These are phyloP conservation scores for Fusarium sp. DNA, from an alignment of 2,329 filamentous ascomycete genomes.

Conservation along the genomic window DNA sequence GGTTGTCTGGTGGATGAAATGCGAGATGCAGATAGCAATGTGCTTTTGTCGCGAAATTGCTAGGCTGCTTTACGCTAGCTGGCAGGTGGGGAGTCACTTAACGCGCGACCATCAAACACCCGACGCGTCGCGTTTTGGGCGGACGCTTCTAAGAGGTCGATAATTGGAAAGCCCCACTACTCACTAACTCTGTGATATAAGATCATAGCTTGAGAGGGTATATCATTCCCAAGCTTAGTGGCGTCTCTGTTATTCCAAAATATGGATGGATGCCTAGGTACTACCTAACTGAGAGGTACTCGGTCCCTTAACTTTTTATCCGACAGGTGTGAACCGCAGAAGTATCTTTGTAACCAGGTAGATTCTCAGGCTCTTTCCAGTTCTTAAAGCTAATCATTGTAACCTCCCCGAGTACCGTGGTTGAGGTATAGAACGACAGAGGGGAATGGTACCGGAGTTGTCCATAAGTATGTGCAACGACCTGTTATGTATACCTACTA, in stretches of 20 bases:
- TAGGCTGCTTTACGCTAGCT: constrained; percentile 29
- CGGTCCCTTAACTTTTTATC: background rate
- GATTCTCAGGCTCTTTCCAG: background rate
- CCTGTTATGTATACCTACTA: background rate
- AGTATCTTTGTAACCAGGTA: background rate
- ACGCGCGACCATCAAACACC: constrained; percentile 16
- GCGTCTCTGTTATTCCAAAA: too few relatives aligned
- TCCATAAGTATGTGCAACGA: background rate
- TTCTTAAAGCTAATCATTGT: background rate
- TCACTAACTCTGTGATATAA: background rate
- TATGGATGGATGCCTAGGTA: background rate
- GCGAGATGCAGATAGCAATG: constrained; percentile 22
- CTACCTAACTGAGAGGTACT: background rate
- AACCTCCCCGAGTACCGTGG: too few relatives aligned
- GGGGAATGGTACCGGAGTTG: background rate
- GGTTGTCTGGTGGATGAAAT: constrained; percentile 30
- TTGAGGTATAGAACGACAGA: too few relatives aligned
- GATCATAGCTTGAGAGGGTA: background rate
- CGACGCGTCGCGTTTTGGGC: constrained; percentile 27
- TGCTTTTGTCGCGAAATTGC: constrained; percentile 31
- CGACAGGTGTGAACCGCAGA: background rate
- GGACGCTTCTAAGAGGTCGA: background rate
- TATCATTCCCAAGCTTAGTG: background rate
- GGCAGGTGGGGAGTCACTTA: constrained; percentile 32
- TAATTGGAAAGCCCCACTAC: background rate